Evolutionary conservation across 768 basidiomycete genomes (phyloP).

Genomic region (Pulveroboletus sp.): DNA sequence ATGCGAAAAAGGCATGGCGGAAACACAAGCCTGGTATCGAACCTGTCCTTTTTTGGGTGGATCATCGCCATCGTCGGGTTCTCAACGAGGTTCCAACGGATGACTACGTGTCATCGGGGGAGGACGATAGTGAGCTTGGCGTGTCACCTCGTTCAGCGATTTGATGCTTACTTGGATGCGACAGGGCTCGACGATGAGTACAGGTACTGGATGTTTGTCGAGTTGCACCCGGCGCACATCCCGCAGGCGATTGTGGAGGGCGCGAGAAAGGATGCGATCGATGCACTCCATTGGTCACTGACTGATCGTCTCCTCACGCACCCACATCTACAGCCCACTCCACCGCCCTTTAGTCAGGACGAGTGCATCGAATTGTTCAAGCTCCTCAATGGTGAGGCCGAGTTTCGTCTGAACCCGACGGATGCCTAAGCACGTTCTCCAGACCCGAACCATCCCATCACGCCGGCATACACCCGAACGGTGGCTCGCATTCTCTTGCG

Average conservation of each 20-base stretch:
- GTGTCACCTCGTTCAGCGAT: not conserved
- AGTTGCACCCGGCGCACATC: conserved; percentile 71
- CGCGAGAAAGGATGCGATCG: conserved; percentile 64
- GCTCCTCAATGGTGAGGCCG: conserved; percentile 40
- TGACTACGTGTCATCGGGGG: conserved; percentile 20
- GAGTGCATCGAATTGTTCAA: conserved; percentile 73
- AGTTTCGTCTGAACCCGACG: not conserved
- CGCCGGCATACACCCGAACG: conserved; percentile 53
- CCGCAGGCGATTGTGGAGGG: conserved; percentile 44
- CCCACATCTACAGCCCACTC: conserved; percentile 37
- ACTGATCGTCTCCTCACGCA: conserved; percentile 71
- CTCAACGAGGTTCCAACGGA: conserved; percentile 41
- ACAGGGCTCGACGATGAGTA: conserved; percentile 72
- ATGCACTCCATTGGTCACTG: conserved; percentile 76
- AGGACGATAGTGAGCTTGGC: conserved; percentile 39
- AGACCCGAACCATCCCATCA: conserved; percentile 22
- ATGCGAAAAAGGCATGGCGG: conserved; percentile 26
- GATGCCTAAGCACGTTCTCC: conserved; percentile 1
- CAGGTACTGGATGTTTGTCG: conserved; percentile 78
- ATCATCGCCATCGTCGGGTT: conserved; percentile 56
- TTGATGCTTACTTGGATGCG: not conserved
- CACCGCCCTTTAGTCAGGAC: conserved; percentile 67
- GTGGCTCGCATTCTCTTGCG: conserved; percentile 66
- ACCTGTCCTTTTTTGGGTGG: conserved; percentile 54
- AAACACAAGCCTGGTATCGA: conserved; percentile 29